Base-by-base conservation (phyloP, 2,329 filamentous ascomycete species). In the Fusarium agapanthi region DNA sequence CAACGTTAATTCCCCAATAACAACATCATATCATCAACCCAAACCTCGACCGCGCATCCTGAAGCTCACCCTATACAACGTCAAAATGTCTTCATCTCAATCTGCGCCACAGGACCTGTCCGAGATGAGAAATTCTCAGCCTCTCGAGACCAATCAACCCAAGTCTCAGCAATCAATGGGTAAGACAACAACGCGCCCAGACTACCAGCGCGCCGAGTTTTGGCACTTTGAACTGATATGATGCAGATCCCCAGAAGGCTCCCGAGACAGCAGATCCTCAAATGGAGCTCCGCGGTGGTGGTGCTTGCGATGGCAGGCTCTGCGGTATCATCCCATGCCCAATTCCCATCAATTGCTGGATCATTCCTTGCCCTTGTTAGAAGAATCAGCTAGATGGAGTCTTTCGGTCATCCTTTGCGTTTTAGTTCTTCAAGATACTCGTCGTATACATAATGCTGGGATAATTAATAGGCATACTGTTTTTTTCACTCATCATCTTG, bases 261-360 rank as follows among this genome's bases (percentile, higher is more conserved):
- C 51, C 66, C 1, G 66, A 69, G 35, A 65, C 65, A 2, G 13
- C 50, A 48, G 51, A 69, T 2, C 66, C 66, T 5, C 37, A 20
- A 5, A 66, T 69, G 11, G 41, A 67, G 11, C 67, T 71, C 3
- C 67, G 67, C 2, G 67, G 67, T 24, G 67, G 67, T 15, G 67
- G 67, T 16, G 67, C 67, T 3, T 71, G 67, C 4, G 67, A 71
- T n/a, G 67, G 67, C 10, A 41, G 67, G 11, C 26, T 71, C 10
- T 71, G 67, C 18, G 67, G 67, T 7, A 51, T 71, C 15, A 71
- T 71, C 12, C 67, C 67, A 1, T 71, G 67, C 50, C 67, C 67
- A 3, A 71, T 71, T 22, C 67, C 67, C 1, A n/a, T 71, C 30
- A 71, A 71, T 11, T 71, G 67, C 20, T 71, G 67, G 67, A 71